Base-by-base conservation (phyloP, 202 grass and related monocot genomes). In the Elaeis oleifera region DNA sequence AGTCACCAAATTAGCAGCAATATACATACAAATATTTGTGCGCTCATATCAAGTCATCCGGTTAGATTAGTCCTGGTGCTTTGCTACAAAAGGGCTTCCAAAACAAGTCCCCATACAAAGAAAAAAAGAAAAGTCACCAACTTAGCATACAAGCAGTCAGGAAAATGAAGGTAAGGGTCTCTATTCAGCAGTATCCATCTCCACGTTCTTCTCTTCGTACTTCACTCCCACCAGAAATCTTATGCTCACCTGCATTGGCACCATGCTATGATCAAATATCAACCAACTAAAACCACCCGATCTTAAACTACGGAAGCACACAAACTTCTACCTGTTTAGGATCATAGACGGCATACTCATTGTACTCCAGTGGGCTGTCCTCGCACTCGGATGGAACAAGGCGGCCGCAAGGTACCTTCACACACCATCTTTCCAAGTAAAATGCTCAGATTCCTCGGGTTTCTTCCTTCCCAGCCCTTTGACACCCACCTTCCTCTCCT, bases 151-250 rank as follows among this genome's bases (percentile, higher is more conserved):
- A 44, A 44, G 36, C 36, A 44, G 36, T 13, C 36, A 44, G 11
- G 6, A 44, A 44, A 44, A 44, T 44, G 36, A 14, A 14, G 36
- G 36, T 3, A 31, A 44, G 14, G 36, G 36, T 44, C 36, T 44
- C 36, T 44, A 44, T 44, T 84, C 83, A 17, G 61, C 44, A 32
- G 68, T 76, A 65, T 55, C 74, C 71, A 82, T 14, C 56, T 86
- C 92, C 82, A 86, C 70, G 61, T 77, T 89, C 79, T 83, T 76
- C 74, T 92, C 88, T 65, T 97, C 79, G 61, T 89, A 86, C 82
- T 72, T 91, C 54, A 97, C 84, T 0, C 64, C 83, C 3, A 92
- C 88, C 57, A 92, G 67, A 65, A 97, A 97, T 54, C 76, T 80
- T 32, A 92, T 86, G 74, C 84, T 83, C 61, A 84, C 88, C 92